Percentiles rank a stretch among this genome's conserved stretches.
Conservation (phyloP, 139 green algal genomes). For the Chara braunii region DNA sequence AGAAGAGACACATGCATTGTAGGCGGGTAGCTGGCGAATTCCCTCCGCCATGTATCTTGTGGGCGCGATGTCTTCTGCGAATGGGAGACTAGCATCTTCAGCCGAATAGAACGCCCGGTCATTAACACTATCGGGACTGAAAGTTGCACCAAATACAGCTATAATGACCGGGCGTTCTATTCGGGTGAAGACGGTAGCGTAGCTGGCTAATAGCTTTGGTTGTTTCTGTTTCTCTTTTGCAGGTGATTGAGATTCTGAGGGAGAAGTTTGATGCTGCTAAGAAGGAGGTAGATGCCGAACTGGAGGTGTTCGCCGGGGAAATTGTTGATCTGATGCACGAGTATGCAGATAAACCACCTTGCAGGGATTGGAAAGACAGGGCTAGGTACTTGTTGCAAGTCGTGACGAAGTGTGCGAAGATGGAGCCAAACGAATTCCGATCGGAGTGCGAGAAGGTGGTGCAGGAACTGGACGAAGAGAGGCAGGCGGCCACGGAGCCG, state of each 20-base stretch:
- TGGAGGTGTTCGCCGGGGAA: neutral
- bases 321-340: neutral
- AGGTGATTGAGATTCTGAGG: constrained; percentile 6
- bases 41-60: too few relatives aligned
- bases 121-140: too few relatives aligned
- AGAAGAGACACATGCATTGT: too few relatives aligned
- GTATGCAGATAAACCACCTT: neutral
- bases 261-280: constrained; percentile 25
- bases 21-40: too few relatives aligned
- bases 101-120: too few relatives aligned
- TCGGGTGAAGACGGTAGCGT: too few relatives aligned
- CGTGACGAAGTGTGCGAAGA: constrained; percentile 1
- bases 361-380: constrained; percentile 6
- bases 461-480: constrained; percentile 12
- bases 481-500: neutral
- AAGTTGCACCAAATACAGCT: too few relatives aligned
- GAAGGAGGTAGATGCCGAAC: constrained; percentile 24
- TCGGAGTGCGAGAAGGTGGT: constrained; percentile 23
- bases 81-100: too few relatives aligned
- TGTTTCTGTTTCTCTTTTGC: neutral
- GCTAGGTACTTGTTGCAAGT: constrained; percentile 7
- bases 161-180: too few relatives aligned
- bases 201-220: too few relatives aligned
- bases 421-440: constrained; percentile 22
- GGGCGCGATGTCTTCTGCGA: too few relatives aligned